These are phyloP conservation scores for Plenodomus lindquistii DNA, from an alignment of 2,329 filamentous ascomycete genomes.

Conservation along the genomic window DNA sequence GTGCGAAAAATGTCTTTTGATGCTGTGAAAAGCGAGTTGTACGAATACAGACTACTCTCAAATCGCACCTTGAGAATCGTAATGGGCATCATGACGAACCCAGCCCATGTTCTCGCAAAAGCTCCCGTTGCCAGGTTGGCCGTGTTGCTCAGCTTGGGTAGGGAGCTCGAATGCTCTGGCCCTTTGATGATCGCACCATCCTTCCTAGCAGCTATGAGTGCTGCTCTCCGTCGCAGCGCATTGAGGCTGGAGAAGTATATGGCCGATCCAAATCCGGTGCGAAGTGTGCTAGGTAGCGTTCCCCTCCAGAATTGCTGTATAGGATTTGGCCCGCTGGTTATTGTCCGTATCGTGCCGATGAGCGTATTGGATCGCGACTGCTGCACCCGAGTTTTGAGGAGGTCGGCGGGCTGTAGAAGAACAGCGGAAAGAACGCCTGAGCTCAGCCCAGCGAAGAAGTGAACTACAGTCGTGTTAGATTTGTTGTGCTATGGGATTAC, in stretches of 20 bases:
- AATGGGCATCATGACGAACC: conserved; percentile 91
- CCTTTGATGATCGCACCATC: conserved; percentile 13
- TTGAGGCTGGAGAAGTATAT: conserved; percentile 94
- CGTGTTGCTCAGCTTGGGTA: conserved; percentile 80
- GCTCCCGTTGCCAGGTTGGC: conserved; percentile 87
- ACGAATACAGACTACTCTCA: conserved; percentile 84
- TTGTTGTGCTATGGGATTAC: background rate
- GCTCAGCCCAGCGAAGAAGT: conserved; percentile 84
- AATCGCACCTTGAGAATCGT: conserved; percentile 97
- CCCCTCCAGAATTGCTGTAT: conserved; percentile 86
- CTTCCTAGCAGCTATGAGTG: conserved; percentile 22
- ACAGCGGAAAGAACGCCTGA: conserved; percentile 88
- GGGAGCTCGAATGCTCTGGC: conserved; percentile 63
- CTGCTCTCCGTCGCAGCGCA: conserved; percentile 71
- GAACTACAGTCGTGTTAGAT: conserved; percentile 51
- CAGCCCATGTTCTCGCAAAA: conserved; percentile 79
- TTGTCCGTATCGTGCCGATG: conserved; percentile 67
- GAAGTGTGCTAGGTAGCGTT: conserved; percentile 86
- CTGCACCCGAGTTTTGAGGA: conserved; percentile 94
- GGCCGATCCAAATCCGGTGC: conserved; percentile 89
- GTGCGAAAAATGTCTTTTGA: conserved; percentile 71
- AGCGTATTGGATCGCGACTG: conserved; percentile 76
- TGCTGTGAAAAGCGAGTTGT: conserved; percentile 75
- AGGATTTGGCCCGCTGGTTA: conserved; percentile 67
- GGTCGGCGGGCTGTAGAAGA: conserved; percentile 90